A percentile compares a stretch with the other conserved stretches of the same genome.
Evolutionary conservation across 2,329 filamentous ascomycete species (phyloP).

Genomic region (Botrytis byssoidea): DNA sequence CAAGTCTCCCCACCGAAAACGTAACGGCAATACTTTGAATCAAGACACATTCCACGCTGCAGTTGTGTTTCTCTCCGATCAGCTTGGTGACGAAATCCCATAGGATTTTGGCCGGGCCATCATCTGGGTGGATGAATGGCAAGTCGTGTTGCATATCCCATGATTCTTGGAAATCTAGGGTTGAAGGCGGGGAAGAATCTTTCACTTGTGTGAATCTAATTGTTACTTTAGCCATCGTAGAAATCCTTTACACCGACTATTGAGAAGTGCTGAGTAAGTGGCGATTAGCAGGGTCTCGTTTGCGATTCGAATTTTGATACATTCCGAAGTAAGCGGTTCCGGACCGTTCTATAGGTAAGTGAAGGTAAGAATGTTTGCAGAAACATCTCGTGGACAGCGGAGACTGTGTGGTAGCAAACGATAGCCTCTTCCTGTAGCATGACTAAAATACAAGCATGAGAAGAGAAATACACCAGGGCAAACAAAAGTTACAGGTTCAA

Average conservation of each 20-base stretch:
- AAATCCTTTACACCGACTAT: background rate
- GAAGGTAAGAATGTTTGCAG: background rate
- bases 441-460: background rate
- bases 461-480: background rate
- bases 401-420: background rate
- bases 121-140: background rate
- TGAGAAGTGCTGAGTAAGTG: background rate
- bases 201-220: background rate
- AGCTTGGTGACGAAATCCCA: background rate
- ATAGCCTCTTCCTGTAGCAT: background rate
- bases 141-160: background rate
- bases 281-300: background rate
- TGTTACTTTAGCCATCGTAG: background rate
- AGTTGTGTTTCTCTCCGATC: background rate
- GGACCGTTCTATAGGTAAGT: background rate
- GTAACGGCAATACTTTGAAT: background rate
- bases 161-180: background rate
- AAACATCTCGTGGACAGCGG: background rate
- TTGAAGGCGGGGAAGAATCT: background rate
- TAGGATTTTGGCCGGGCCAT: background rate
- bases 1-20: background rate
- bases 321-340: background rate
- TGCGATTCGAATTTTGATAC: background rate
- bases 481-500: background rate
- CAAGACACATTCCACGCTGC: background rate